Conservation (phyloP, 768 basidiomycete genomes). For the Boletellus ananas region DNA sequence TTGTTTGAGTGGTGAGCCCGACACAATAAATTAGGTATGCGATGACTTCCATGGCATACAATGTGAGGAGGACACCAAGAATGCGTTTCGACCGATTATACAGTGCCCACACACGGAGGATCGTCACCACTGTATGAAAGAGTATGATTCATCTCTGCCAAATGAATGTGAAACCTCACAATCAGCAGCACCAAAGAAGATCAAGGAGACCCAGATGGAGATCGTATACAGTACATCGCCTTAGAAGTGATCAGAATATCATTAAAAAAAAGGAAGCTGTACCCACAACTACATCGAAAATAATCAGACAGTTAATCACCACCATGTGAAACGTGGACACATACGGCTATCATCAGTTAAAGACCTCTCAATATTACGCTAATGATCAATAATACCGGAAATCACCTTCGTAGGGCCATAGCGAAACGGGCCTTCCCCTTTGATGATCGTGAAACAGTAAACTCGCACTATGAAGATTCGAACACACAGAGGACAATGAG, state of each 20-base stretch:
- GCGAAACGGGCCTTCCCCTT: not conserved
- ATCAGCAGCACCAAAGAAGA: not conserved
- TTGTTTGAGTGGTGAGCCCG: not conserved
- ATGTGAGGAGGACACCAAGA: not conserved
- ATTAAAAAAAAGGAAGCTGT: not conserved
- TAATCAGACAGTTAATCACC: not conserved
- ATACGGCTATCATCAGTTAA: too few species aligned
- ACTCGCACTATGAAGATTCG: not conserved
- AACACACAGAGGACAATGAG: not conserved
- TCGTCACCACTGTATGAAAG: not conserved
- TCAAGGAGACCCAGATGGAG: not conserved
- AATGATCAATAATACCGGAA: not conserved
- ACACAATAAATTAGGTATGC: not conserved
- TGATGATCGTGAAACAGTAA: not conserved
- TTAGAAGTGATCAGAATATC: not conserved
- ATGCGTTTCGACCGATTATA: not conserved
- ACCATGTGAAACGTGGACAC: not conserved
- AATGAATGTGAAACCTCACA: not conserved
- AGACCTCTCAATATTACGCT: too few species aligned
- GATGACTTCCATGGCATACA: not conserved
- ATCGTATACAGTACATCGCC: not conserved
- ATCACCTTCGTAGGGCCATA: not conserved
- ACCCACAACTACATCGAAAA: not conserved
- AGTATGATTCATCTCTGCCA: not conserved
- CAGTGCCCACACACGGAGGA: not conserved